These are phyloP conservation scores for Trifolium subterraneum DNA, from an alignment of 306 rosid genomes.

Conservation along the genomic window DNA sequence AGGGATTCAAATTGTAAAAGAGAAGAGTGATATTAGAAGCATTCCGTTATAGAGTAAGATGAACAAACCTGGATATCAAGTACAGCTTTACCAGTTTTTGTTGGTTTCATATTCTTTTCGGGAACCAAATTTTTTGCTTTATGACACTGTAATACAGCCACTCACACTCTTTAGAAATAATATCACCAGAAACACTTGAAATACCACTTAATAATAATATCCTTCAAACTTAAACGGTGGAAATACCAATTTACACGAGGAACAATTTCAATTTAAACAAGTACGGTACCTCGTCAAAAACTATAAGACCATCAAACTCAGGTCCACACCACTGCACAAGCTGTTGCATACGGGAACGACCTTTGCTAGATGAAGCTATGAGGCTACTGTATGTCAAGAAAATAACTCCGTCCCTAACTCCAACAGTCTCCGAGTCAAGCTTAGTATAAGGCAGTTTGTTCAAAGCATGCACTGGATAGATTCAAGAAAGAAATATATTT, in stretches of 20 bases:
- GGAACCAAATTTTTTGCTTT: conserved; percentile 99
- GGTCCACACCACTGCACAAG: conserved; percentile 96
- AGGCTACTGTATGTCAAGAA: conserved; percentile 91
- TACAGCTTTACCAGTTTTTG: conserved; percentile 98
- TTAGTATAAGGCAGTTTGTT: conserved; percentile 96
- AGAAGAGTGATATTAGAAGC: too few relatives aligned
- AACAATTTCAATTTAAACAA: conserved; percentile 23
- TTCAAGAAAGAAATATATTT: conserved; percentile 20
- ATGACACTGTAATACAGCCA: conserved; percentile 86
- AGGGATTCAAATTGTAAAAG: too few relatives aligned
- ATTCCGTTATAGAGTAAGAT: too few relatives aligned
- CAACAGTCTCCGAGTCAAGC: conserved; percentile 94
- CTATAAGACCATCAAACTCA: conserved; percentile 76
- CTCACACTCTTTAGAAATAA: conserved; percentile 50
- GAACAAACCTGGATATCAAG: conserved; percentile 84
- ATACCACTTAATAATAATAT: not conserved
- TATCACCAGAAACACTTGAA: conserved; percentile 22
- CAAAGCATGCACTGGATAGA: conserved; percentile 89
- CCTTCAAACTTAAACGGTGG: conserved; percentile 5
- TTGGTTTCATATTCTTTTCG: conserved; percentile 89
- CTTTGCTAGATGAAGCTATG: conserved; percentile 91
- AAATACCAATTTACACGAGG: conserved; percentile 26
- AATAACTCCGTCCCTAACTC: conserved; percentile 90
- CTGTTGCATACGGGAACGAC: conserved; percentile 89
- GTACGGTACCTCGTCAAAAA: conserved; percentile 82